Evolutionary conservation across 352 stramenopile species (phyloP), one percentile per base, ranked within the genome.

Genomic region (Globisporangium parvum): DNA sequence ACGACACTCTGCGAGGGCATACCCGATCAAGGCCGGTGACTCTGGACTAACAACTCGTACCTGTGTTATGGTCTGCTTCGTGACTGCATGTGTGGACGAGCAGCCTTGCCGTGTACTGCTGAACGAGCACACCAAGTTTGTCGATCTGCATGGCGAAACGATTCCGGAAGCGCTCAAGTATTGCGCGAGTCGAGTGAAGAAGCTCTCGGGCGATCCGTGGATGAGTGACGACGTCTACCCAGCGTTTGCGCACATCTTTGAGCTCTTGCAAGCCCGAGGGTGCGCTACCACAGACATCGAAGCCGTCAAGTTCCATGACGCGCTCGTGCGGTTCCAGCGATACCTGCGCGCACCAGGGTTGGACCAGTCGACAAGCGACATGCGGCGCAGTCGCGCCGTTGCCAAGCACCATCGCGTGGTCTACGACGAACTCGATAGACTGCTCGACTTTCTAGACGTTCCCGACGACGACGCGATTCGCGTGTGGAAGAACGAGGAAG

Each of bases 381-480:
- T 39, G 17, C 33, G 17, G 11, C 28, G 51, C 17, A 55, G 51
- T 24, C 51, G 51, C 2, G 18, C 35, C 23, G 52, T 58, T 11
- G 44, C 44, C 3, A 28, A 58, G n/a, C n/a, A 14, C 6, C 24
- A 58, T 23, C 24, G 48, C 14, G 52, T 58, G 44, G 42, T 58
- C 2, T 58, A 58, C 52, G 31, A 23, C 8, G 24, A 51, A n/a
- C 40, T 58, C 15, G 41, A 58, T 47, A 23, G 44, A 3, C 21
- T 51, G 28, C 24, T 58, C n/a, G 41, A 42, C 52, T 11, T 49
- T 14, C 18, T 58, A 23, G 5, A 21, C 20, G 40, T 58, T 26
- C 23, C 52, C 11, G 23, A 40, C 2, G 20, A 12, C 6, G 23
- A 58, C 15, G 23, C 24, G 52, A 56, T 56, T 18, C 51, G 41